Evolutionary conservation across 78 protist species (phyloP).

Genomic region (Anaeramoeba flamelloides): DNA sequence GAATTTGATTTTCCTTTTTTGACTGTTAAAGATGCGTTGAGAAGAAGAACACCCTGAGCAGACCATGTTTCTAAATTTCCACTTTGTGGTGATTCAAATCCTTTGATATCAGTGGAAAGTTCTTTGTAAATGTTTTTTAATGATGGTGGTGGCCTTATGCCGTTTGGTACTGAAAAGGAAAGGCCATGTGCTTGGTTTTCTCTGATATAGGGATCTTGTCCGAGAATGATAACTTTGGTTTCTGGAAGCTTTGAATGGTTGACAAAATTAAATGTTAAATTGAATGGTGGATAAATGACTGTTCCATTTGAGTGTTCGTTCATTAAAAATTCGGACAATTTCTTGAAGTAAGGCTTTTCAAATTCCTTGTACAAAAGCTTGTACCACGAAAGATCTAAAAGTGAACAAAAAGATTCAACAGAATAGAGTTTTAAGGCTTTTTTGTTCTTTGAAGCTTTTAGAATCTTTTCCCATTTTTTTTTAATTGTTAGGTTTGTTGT

Average conservation of each 20-base stretch:
- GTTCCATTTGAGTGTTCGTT: not conserved
- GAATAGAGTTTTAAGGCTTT: too few species aligned
- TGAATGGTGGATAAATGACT: not conserved
- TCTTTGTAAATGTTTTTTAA: slow-evolving; percentile 52
- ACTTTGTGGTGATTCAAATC: slow-evolving; percentile 22
- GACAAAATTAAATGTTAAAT: not conserved
- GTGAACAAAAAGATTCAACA: too few species aligned
- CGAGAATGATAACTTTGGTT: slow-evolving; percentile 51
- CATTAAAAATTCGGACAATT: not conserved
- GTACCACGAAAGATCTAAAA: too few species aligned
- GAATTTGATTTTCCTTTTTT: slow-evolving; percentile 28
- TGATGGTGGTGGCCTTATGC: slow-evolving; percentile 33
- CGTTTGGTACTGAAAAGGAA: slow-evolving; percentile 44
- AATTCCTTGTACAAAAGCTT: not conserved
- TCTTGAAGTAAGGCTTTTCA: not conserved
- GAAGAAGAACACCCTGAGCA: slow-evolving; percentile 57
- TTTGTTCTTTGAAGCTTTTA: too few species aligned
- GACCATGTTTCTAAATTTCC: slow-evolving; percentile 62
- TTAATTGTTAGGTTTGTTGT: too few species aligned
- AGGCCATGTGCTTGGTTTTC: slow-evolving; percentile 72
- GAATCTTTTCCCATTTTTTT: too few species aligned
- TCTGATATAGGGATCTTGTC: slow-evolving; percentile 67
- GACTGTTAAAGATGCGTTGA: slow-evolving; percentile 58
- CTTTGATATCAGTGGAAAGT: slow-evolving; percentile 22
- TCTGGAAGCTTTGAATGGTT: too few species aligned